These are phyloP conservation scores for Xylariaceae sp. DNA, from an alignment of 2,329 filamentous ascomycete genomes.

Conservation along the genomic window DNA sequence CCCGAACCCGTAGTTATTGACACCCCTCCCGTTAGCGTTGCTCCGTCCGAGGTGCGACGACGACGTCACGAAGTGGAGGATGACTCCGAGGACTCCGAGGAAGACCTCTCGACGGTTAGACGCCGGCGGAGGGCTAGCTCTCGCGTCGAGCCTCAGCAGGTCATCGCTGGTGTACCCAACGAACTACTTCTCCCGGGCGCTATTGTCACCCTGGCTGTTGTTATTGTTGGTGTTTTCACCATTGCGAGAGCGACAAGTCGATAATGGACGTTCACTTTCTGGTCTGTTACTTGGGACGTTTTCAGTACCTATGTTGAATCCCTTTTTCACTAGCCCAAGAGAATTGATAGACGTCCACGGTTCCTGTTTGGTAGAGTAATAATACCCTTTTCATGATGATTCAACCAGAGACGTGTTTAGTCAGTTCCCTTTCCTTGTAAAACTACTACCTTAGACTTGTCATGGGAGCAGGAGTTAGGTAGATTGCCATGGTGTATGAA, in stretches of 20 bases:
- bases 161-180: constrained; percentile 89
- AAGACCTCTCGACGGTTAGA: constrained; percentile 48
- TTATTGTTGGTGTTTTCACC: constrained; percentile 89
- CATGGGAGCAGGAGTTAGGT: no score
- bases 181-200: constrained; percentile 89
- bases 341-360: constrained; percentile 11
- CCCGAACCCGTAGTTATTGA: constrained; percentile 36
- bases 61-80: constrained; percentile 41
- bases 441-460: no score
- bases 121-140: constrained; percentile 42
- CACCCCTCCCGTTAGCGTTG: constrained; percentile 46
- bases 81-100: constrained; percentile 54
- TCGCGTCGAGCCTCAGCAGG: constrained; percentile 59
- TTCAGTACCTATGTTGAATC: constrained; percentile 1
- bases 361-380: constrained; percentile 15
- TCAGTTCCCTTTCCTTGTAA: not conserved
- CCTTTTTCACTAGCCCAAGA: constrained; percentile 1
- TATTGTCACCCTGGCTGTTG: constrained; percentile 89
- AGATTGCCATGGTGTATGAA: no score
- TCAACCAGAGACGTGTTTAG: not conserved
- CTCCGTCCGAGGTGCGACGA: constrained; percentile 42
- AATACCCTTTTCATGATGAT: constrained; percentile 14
- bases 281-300: constrained; percentile 15
- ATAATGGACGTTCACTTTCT: constrained; percentile 27
- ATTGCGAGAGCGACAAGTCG: constrained; percentile 64